Base-by-base conservation (phyloP, 208 protist species). In the Endotrypanum monterogeii region DNA sequence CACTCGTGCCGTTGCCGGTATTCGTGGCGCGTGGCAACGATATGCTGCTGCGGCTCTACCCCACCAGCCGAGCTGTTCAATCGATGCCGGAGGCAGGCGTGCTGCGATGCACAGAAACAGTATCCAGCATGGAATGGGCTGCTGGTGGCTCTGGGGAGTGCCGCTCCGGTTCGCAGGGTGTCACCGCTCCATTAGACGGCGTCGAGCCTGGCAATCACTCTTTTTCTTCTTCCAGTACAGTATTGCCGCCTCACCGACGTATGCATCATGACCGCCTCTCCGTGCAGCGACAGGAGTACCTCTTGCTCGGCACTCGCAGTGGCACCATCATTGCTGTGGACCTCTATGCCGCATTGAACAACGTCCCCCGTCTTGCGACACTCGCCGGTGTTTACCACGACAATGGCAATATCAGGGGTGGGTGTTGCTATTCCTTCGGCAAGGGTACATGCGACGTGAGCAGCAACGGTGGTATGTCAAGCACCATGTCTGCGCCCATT, bases 11-110 rank as follows among this genome's bases (percentile, higher is more conserved):
- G n/a, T 80, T 63, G 63, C 76, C 76, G 51, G 76, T 88, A 16
- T 76, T 89, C 3, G 66, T 90, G 7, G 87, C 84, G 8, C 78
- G 83, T 62, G 73, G 85, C 75, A 89, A 72, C 68, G 90, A 94
- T 77, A 77, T 94, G 52, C 73, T 91, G 14, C 71, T 94, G 11
- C 90, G 90, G 39, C 66, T 94, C 28, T 94, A 89, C 76, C 73
- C 75, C 56, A 88, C 83, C 67, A 80, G 83, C 48, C 78, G 77
- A 54, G 86, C 86, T 30, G 62, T 92, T 63, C 85, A 86, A 83
- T 82, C 86, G 50, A 25, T 91, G 67, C 90, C 90, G 1, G 90
- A 94, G 71, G 79, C 83, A 35, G 74, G 80, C 18, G 67, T 83
- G 30, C 46, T 94, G 61, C 76, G 74, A 16, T 90, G 74, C 56